Base-by-base conservation (phyloP, 176 grass and related monocot species). In the Avena atlantica region DNA sequence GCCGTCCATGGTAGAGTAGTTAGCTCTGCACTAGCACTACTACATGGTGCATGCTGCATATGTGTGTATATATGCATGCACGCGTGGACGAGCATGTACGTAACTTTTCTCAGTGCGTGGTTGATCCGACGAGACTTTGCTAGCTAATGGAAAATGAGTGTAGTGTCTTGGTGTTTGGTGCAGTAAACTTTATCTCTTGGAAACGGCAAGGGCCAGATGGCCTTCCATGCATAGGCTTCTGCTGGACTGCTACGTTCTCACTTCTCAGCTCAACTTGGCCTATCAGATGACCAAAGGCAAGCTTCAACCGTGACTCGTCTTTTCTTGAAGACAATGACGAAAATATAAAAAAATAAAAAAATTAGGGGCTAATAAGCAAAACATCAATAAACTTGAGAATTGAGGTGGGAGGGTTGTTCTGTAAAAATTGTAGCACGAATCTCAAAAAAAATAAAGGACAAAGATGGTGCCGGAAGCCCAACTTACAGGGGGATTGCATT, bases 161-260 rank as follows among this genome's bases (percentile, higher is more conserved):
- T 55, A 55, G 73, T 71, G 50, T 73, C 15, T 23, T 20, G 20
- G 15, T 62, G 44, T 56, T 79, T 66, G 66, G 31, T 85, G 75
- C 36, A 51, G 53, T n/a, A 71, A 23, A 81, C 65, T 90, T 90
- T 79, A 87, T 47, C 89, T 87, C 84, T 87, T 90, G 45, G 58
- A 49, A 10, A 13, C 11, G n/a, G 63, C 71, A 90, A 86, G 61
- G 72, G 83, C 4, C 40, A 86, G 25, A 27, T 77, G 78, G 25
- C 78, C 70, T 70, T 70, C 64, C 64, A 34, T 67, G 27, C 5
- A 9, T 65, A 37, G 11, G 51, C 52, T 86, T 55, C 37, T 83
- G 42, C 31, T 31, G 31, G 31, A 34, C 31, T 34, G 31, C 31
- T 34, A 34, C 31, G 31, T 34, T 34, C 31, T 34, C 31, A 34